Evolutionary conservation across 164 flowering plant species (phyloP).

Genomic region (Echeveria elegans): DNA sequence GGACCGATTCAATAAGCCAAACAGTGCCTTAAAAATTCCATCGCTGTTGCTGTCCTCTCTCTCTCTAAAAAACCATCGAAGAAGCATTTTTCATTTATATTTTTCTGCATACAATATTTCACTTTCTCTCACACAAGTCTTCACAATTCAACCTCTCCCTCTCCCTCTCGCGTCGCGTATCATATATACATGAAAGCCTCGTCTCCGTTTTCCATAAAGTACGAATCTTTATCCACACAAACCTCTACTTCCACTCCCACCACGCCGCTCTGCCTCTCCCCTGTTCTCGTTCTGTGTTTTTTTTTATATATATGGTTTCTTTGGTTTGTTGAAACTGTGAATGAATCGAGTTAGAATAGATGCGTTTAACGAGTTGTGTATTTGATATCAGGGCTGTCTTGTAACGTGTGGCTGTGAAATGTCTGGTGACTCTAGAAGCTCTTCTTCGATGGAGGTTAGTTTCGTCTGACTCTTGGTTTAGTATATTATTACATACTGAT

Average conservation of each 20-base stretch:
- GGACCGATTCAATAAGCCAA: background rate
- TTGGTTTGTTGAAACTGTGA: background rate
- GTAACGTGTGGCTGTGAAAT: background rate
- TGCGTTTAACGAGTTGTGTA: background rate
- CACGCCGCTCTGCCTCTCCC: background rate
- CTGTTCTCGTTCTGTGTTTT: background rate
- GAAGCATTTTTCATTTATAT: background rate
- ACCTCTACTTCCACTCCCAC: background rate
- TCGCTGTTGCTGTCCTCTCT: background rate
- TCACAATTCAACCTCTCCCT: constrained; percentile 1
- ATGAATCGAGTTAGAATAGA: constrained; percentile 6
- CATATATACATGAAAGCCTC: constrained; percentile 1
- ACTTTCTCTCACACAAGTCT: constrained; percentile 1
- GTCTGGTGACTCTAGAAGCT: constrained; percentile 1
- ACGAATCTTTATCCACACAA: background rate
- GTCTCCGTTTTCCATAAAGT: background rate
- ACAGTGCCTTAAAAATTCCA: background rate
- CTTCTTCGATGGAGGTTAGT: background rate
- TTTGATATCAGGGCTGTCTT: background rate
- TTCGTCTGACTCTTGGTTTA: too few species aligned
- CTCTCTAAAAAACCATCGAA: constrained; percentile 3
- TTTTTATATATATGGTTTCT: too few species aligned
- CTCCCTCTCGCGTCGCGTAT: too few species aligned
- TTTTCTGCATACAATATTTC: background rate
- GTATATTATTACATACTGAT: too few species aligned